Base-by-base conservation (phyloP, 371 early-diverging fungal species). In the Cladochytrium tenue region DNA sequence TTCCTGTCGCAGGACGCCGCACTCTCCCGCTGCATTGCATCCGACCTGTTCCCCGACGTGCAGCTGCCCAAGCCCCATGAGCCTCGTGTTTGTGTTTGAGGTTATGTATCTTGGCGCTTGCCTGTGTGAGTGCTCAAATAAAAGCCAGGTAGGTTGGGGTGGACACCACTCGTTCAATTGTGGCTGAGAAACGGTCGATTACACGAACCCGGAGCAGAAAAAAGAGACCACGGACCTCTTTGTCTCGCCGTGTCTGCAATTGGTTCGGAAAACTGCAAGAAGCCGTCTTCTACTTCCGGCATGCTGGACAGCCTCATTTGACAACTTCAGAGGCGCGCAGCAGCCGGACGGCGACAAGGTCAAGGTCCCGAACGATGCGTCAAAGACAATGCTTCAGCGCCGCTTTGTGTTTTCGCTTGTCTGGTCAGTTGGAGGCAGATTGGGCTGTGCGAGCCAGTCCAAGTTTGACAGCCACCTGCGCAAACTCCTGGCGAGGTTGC, bases 61-160 rank as follows among this genome's bases (percentile, higher is more conserved):
- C 68, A 62, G 58, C 73, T 85, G n/a, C 85, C 85, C 5, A 84
- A 84, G 62, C 81, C 83, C 82, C 23, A 82, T 84, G 80, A 84
- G 81, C 55, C 72, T 88, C 60, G 76, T 86, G n/a, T n/a, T n/a
- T n/a, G n/a, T n/a, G 36, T 88, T 88, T 74, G 86, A 85, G 64
- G 83, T 83, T 26, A 79, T 78, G 75, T 79, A 80, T 67, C 66
- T 87, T 31, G 81, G 80, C 27, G 82, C n/a, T 84, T 13, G 81
- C 85, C 10, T 85, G 86, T 32, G 82, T 82, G 62, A 64, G 77
- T 70, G 81, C 81, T 88, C 3, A 82, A 83, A 63, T 56, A 85
- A 64, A 85, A 86, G 60, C 81, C 82, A 3, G 80, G 82, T 60
- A 63, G 81, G 32, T 64, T 85, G 52, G 86, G 86, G 2, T 83